Evolutionary conservation across 768 basidiomycete genomes (phyloP).

Genomic region (Mycena galericulata): DNA sequence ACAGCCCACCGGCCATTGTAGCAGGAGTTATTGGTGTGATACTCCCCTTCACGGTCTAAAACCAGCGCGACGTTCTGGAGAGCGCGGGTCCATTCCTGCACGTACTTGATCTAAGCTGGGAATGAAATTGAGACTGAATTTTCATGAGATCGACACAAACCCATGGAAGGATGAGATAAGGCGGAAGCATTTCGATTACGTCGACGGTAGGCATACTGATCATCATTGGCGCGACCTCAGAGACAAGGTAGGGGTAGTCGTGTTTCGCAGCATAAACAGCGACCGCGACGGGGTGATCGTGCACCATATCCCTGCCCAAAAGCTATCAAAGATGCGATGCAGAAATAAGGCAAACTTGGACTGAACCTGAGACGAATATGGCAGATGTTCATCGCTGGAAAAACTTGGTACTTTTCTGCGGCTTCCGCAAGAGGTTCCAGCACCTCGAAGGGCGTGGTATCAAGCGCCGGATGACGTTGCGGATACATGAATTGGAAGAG

Average conservation of each 20-base stretch:
- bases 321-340: background rate
- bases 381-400: conserved; percentile 27
- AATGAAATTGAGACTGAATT: background rate
- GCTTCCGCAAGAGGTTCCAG: conserved; percentile 30
- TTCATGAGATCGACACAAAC: background rate
- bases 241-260: conserved; percentile 20
- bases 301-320: conserved; percentile 12
- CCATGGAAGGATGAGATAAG: conserved; percentile 7
- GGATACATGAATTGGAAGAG: conserved; percentile 36
- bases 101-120: background rate
- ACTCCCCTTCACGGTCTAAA: too few relatives aligned
- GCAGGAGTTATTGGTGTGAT: background rate
- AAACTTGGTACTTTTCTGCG: conserved; percentile 35
- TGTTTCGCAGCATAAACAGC: conserved; percentile 16
- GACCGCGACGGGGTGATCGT: conserved; percentile 18
- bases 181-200: background rate
- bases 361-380: conserved; percentile 16
- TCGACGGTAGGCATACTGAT: conserved; percentile 8
- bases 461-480: conserved; percentile 26
- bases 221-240: conserved; percentile 22
- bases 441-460: conserved; percentile 20
- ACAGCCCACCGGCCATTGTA: too few relatives aligned
- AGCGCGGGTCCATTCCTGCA: background rate
- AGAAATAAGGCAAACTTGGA: too few relatives aligned
- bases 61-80: background rate